Base-by-base conservation (phyloP, 2,329 filamentous ascomycete genomes). In the Cytospora mali region DNA sequence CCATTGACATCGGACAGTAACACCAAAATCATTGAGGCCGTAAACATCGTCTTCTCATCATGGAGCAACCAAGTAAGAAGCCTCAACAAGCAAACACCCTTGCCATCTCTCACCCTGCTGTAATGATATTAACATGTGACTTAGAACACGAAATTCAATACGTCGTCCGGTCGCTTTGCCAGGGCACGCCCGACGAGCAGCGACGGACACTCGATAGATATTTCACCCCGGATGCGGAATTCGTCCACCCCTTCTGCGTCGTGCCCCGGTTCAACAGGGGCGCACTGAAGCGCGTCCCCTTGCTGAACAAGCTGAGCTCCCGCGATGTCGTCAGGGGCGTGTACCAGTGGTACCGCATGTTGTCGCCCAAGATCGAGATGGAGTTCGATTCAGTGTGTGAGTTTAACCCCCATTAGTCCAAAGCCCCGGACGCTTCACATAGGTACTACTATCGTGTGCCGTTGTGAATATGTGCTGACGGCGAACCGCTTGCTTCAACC, bases 281-380 rank as follows among this genome's bases (percentile, higher is more conserved):
- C 31, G 63, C 71, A 2, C 35, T 60, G 14, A 28, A 9, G 29
- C 18, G 42, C 29, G 55, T 84, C 1, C 81, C 79, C 1, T 68
- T 81, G 2, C 67, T 79, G 0, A 74, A 75, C 9, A 69, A 70
- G 1, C 61, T 84, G 27, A 84, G 88, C 66, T 93, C 90, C 11
- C 82, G 91, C 50, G 86, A 81, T 76, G 72, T 91, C 6, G 81
- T 96, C 21, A 77, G 84, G 54, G 81, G 82, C 68, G 88, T 96
- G 62, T 96, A 92, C 71, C 85, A 87, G 48, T 93, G 90, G 90
- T 94, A 96, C 75, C 91, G 92, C 71, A 89, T 94, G 67, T 80
- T 96, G 71, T 92, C 88, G 65, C 93, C 93, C 0, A 78, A 80
- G 21, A 90, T 95, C 67, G 81, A 88, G 50, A 76, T 94, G 14